These are phyloP conservation scores for Coemansia sp. DNA, from an alignment of 192 early-diverging fungal genomes.

Conservation along the genomic window DNA sequence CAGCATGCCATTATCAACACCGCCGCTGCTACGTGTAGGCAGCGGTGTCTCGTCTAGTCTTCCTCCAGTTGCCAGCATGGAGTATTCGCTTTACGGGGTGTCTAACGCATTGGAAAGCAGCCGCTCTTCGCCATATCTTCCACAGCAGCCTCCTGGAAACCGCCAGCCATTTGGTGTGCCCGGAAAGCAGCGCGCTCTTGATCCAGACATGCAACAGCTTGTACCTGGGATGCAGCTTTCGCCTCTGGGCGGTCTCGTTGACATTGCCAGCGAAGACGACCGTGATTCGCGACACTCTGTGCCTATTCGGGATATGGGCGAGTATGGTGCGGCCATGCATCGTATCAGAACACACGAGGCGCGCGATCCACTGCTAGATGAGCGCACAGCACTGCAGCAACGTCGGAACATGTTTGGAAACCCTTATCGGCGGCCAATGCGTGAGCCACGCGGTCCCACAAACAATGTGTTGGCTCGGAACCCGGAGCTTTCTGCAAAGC, in stretches of 20 bases:
- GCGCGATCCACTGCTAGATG: slow-evolving; percentile 67
- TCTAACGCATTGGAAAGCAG: slow-evolving; percentile 4
- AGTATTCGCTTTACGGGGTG: slow-evolving; percentile 42
- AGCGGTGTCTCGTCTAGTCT: slow-evolving; percentile 12
- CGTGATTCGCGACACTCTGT: slow-evolving; percentile 63
- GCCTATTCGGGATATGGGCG: slow-evolving; percentile 72
- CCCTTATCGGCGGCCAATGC: slow-evolving; percentile 62
- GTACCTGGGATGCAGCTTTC: slow-evolving; percentile 34
- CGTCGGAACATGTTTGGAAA: slow-evolving; percentile 76
- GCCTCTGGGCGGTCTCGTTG: slow-evolving; percentile 36
- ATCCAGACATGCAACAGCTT: slow-evolving; percentile 18
- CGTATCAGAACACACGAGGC: slow-evolving; percentile 56
- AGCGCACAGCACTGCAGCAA: slow-evolving; percentile 59
- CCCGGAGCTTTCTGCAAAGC: slow-evolving; percentile 43
- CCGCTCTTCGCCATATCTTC: neutral
- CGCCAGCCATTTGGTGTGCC: neutral
- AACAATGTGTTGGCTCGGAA: slow-evolving; percentile 55
- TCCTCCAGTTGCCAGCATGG: slow-evolving; percentile 48
- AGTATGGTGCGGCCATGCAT: slow-evolving; percentile 63
- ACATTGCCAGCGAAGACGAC: slow-evolving; percentile 55
- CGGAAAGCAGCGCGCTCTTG: slow-evolving; percentile 2
- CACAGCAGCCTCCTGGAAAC: neutral
- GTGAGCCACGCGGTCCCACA: slow-evolving; percentile 47
- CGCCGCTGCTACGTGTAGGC: neutral
- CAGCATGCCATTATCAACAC: neutral